Conservation (phyloP, 768 basidiomycete species). For the Mycena chlorophos region DNA sequence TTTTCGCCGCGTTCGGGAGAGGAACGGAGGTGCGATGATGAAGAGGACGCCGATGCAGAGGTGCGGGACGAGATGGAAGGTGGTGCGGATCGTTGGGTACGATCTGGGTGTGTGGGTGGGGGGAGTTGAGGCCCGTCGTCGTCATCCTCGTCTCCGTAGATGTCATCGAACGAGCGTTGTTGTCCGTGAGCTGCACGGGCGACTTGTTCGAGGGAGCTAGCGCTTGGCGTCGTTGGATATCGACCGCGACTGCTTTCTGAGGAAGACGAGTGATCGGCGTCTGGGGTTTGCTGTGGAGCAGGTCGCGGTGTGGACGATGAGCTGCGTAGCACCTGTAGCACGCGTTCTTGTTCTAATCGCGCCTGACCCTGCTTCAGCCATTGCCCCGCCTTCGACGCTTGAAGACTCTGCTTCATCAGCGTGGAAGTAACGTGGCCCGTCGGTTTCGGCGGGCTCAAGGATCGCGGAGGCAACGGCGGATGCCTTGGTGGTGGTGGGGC, state of each 20-base stretch:
- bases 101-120: conserved; percentile 59
- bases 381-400: conserved; percentile 72
- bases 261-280: conserved; percentile 15
- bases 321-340: conserved; percentile 71
- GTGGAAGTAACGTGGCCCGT: conserved; percentile 55
- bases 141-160: conserved; percentile 17
- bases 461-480: conserved; percentile 29
- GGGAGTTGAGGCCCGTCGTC: conserved; percentile 35
- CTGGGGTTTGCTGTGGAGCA: conserved; percentile 4
- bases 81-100: conserved; percentile 32
- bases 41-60: conserved; percentile 7
- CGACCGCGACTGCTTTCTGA: conserved; percentile 16
- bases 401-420: conserved; percentile 71
- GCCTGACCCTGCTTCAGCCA: conserved; percentile 69
- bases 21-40: conserved; percentile 4
- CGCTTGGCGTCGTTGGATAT: conserved; percentile 40
- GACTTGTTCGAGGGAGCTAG: conserved; percentile 48
- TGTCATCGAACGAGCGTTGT: conserved; percentile 17
- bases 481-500: conserved; percentile 31
- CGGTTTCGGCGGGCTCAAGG: conserved; percentile 24
- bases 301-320: conserved; percentile 34
- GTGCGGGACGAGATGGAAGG: conserved; percentile 13
- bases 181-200: conserved; percentile 36
- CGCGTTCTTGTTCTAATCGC: conserved; percentile 65
- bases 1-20: conserved; percentile 17